Evolutionary conservation across 768 basidiomycete genomes (phyloP), one percentile per base, ranked within the genome.

Genomic region (Mycena amicta): DNA sequence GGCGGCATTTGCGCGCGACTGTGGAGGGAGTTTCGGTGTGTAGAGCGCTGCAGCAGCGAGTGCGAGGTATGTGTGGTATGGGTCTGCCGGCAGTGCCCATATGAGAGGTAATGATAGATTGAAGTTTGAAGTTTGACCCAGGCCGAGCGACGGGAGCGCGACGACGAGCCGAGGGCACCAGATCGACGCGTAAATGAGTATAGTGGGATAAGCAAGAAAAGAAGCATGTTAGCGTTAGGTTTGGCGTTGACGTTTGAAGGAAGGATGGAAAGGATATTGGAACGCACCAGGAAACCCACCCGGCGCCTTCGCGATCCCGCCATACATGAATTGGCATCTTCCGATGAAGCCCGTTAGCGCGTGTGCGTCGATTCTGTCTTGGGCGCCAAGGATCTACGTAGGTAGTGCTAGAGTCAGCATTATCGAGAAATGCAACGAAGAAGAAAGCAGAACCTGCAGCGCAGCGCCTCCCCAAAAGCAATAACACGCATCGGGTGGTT

Each of bases 401-500:
- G n/a, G n/a, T n/a, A n/a, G n/a, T n/a, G n/a, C n/a, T n/a, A n/a
- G n/a, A n/a, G n/a, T n/a, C n/a, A n/a, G n/a, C n/a, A n/a, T n/a
- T n/a, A n/a, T n/a, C n/a, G n/a, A n/a, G n/a, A n/a, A n/a, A n/a
- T n/a, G n/a, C n/a, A n/a, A n/a, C n/a, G 23, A 56, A 12, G 2
- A 25, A 20, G 25, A 23, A 39, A 56, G 23, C 11, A 6, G 33
- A 22, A 55, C 95, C 68, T 82, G 74, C 8, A 98, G 72, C 0
- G 92, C 80, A 5, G 88, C 95, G 4, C 92, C 89, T 61, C 89
- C 89, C 96, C 96, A 99, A 71, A 97, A 98, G 63, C 90, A 93
- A 72, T 99, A 99, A 70, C 96, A 99, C 5, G 93, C 90, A 63
- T 98, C 96, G 3, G 89, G 84, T 3, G 81, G 78, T 74, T 99